These are phyloP conservation scores for Persicaria maculosa DNA, from an alignment of 148 eudicot genomes.

Conservation along the genomic window DNA sequence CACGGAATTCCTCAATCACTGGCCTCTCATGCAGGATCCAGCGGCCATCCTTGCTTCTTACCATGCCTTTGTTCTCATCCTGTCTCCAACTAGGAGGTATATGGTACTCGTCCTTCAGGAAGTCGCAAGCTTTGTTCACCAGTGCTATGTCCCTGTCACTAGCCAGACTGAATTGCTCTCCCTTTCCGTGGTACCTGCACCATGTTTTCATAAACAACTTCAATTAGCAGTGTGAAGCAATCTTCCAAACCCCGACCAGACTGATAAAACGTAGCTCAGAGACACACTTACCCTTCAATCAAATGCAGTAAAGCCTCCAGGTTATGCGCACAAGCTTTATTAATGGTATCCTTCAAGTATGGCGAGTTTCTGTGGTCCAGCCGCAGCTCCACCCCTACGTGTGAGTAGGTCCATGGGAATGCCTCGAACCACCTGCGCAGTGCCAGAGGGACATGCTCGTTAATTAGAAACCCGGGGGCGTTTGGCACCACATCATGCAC, in stretches of 20 bases:
- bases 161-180: constrained; percentile 28
- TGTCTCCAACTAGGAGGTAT: constrained; percentile 60
- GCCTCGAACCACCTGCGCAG: constrained; percentile 35
- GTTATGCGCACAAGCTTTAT: constrained; percentile 51
- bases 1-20: constrained; percentile 33
- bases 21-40: constrained; percentile 48
- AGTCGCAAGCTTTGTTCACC: constrained; percentile 51
- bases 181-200: constrained; percentile 49
- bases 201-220: background rate
- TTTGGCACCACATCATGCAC: constrained; percentile 74
- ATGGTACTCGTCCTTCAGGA: constrained; percentile 38
- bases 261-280: background rate
- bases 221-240: too few relatives aligned
- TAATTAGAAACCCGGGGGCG: constrained; percentile 52
- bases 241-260: too few relatives aligned
- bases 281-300: constrained; percentile 28
- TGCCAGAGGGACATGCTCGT: constrained; percentile 30
- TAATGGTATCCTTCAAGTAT: constrained; percentile 44
- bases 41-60: constrained; percentile 38
- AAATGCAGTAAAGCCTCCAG: constrained; percentile 60
- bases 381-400: constrained; percentile 62
- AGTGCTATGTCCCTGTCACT: constrained; percentile 48
- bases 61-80: constrained; percentile 51
- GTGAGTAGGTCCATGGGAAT: constrained; percentile 72
- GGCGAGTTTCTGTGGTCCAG: constrained; percentile 67